Evolutionary conservation across 176 grass and related monocot genomes (phyloP), one percentile per base, ranked within the genome.

Genomic region (Chloris gayana): DNA sequence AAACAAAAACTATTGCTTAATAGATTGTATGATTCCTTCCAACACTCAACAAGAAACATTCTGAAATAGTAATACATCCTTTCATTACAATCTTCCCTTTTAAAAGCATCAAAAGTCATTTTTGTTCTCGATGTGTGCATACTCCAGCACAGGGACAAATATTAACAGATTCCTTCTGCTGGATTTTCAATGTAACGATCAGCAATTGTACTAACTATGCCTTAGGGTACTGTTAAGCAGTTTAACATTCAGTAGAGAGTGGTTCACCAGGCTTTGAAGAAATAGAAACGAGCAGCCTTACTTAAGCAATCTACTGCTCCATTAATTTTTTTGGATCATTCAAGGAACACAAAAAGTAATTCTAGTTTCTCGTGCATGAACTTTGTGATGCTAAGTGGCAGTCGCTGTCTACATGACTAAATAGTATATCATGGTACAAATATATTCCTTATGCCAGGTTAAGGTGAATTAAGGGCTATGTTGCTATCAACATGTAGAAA

Each of bases 61-160:
- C 6, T 45, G 39, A 33, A 67, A 69, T 77, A 5, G 5, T 61
- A 27, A 64, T 10, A 15, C 4, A 21, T 56, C 53, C 6, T 24
- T 45, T 82, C 61, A 71, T 14, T 22, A 13, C 30, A 68, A 49
- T 59, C 29, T 68, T 68, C n/a, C 15, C 29, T 38, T 39, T 27
- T 57, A 2, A 76, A 63, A 27, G 33, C 5, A 51, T 70, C 24
- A 76, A 37, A 65, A 30, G 13, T 35, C 21, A 31, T 39, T 15
- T 33, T 44, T 45, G 9, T n/a, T 21, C 19, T 45, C 19, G 18
- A 68, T 32, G 34, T 15, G 22, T 25, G 12, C 58, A 61, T 24
- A 61, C 14, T 59, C 50, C 62, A 84, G 50, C 63, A 57, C 21
- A 82, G 63, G 25, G 10, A 82, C 12, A 61, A 3, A 58, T 58